A percentile compares a stretch with the other conserved stretches of the same genome.
Evolutionary conservation across 106 monocot genomes (phyloP).

Genomic region (Agapanthus africanus): DNA sequence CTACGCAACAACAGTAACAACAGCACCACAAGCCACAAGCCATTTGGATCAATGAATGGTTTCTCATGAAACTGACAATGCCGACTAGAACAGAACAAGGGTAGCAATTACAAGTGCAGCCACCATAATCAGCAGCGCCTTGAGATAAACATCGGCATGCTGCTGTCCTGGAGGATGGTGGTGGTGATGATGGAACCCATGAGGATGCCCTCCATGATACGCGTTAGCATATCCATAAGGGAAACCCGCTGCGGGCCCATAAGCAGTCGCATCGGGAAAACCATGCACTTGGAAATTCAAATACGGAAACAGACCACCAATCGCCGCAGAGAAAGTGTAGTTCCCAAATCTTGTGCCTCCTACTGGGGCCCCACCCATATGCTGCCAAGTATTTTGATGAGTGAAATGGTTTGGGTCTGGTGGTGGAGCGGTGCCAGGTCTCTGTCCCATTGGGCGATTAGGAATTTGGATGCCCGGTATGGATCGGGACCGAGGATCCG

Average conservation of each 20-base stretch:
- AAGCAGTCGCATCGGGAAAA: conserved; percentile 38
- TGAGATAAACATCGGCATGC: conserved; percentile 26
- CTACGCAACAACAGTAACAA: not conserved
- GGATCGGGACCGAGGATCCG: conserved; percentile 48
- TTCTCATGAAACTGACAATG: not conserved
- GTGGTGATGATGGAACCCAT: conserved; percentile 15
- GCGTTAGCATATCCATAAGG: conserved; percentile 33
- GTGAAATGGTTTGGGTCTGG: conserved; percentile 27
- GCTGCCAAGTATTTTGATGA: conserved; percentile 34
- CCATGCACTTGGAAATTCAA: conserved; percentile 57
- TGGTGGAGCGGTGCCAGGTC: conserved; percentile 51
- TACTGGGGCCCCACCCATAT: conserved; percentile 27
- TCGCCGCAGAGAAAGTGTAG: conserved; percentile 52
- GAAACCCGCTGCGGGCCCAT: conserved; percentile 39
- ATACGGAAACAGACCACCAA: conserved; percentile 47
- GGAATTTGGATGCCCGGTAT: conserved; percentile 53
- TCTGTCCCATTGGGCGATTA: conserved; percentile 50
- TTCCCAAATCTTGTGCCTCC: conserved; percentile 34
- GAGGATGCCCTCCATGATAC: conserved; percentile 44
- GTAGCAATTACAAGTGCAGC: conserved; percentile 34
- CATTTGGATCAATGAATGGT: not conserved
- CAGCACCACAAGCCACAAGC: too few species aligned
- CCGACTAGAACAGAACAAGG: conserved; percentile 11
- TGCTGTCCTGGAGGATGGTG: conserved; percentile 31
- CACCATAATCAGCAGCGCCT: conserved; percentile 33